These are phyloP conservation scores for Ophiostoma pallidulum DNA, from an alignment of 2,329 filamentous ascomycete genomes.

Conservation along the genomic window DNA sequence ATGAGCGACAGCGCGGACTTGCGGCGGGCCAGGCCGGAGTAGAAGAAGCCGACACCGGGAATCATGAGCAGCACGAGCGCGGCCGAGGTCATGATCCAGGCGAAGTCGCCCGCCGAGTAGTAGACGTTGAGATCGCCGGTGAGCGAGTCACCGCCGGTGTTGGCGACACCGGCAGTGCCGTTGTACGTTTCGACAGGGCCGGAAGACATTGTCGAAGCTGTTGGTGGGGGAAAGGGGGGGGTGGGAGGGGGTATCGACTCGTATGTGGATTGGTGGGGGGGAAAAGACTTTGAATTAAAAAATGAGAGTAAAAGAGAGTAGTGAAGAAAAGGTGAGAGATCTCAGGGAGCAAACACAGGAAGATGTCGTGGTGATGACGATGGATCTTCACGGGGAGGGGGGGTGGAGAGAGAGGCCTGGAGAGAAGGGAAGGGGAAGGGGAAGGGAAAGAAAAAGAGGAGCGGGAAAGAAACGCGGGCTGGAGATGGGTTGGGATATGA, in stretches of 20 bases:
- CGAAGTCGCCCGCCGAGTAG: slow-evolving; percentile 71
- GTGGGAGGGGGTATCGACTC: background rate
- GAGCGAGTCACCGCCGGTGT: slow-evolving; percentile 41
- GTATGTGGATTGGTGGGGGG: background rate
- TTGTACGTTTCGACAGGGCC: slow-evolving; percentile 32
- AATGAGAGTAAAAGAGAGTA: slow-evolving; percentile 1
- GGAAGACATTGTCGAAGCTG: slow-evolving; percentile 15
- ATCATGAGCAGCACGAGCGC: slow-evolving; percentile 87
- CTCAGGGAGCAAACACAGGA: too few species aligned
- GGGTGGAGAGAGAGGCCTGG: slow-evolving; percentile 1
- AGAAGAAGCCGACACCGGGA: slow-evolving; percentile 89
- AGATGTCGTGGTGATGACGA: too few species aligned
- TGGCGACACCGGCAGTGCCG: slow-evolving; percentile 39
- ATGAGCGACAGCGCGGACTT: slow-evolving; percentile 84
- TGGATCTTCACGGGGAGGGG: background rate
- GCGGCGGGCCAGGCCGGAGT: slow-evolving; percentile 78
- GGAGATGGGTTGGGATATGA: slow-evolving; percentile 1
- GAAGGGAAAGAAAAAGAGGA: slow-evolving; percentile 6
- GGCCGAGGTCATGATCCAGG: slow-evolving; percentile 73
- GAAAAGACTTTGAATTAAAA: background rate
- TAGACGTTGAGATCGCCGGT: slow-evolving; percentile 71
- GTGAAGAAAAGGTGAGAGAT: background rate
- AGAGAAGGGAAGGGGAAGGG: slow-evolving; percentile 3
- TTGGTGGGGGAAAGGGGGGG: background rate
- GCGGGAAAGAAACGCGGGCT: background rate